A percentile compares a stretch with the other conserved stretches of the same genome.
Conservation (phyloP, 2,329 filamentous ascomycete genomes). For the Sporothrix pallida region DNA sequence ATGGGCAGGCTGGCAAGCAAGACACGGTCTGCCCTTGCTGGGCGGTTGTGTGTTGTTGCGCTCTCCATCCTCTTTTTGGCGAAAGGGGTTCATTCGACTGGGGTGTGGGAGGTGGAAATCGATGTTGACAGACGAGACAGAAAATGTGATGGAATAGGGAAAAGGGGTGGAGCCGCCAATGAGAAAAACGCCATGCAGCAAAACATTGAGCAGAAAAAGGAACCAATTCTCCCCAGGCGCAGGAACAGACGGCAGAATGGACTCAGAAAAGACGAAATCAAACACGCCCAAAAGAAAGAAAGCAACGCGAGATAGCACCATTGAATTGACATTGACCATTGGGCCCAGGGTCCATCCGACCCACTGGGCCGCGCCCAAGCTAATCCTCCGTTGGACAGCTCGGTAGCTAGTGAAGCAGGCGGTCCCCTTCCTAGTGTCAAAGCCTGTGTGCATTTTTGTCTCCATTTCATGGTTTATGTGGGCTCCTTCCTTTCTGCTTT, state of each 20-base stretch:
- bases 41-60: slow-evolving; percentile 10
- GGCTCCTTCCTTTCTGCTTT: not conserved
- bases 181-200: not conserved
- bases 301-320: not conserved
- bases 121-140: no score
- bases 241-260: no score
- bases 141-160: not conserved
- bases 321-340: not conserved
- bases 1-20: not conserved
- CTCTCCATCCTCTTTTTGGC: slow-evolving; percentile 26
- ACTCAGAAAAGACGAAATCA: not conserved
- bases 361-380: not conserved
- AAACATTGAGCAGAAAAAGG: not conserved
- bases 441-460: not conserved
- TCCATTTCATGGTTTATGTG: not conserved
- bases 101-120: not conserved
- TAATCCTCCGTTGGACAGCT: not conserved
- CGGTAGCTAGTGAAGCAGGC: slow-evolving; percentile 7
- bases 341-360: slow-evolving; percentile 20
- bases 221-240: not conserved
- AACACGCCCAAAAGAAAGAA: slow-evolving; percentile 5
- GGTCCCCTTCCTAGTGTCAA: not conserved
- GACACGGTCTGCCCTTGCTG: not conserved
- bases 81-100: not conserved
- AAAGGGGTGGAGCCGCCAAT: not conserved